phyloP scores from a whole-genome alignment of 1,139 yeast genomes.

The Magnusiomyces fungicola region DNA sequence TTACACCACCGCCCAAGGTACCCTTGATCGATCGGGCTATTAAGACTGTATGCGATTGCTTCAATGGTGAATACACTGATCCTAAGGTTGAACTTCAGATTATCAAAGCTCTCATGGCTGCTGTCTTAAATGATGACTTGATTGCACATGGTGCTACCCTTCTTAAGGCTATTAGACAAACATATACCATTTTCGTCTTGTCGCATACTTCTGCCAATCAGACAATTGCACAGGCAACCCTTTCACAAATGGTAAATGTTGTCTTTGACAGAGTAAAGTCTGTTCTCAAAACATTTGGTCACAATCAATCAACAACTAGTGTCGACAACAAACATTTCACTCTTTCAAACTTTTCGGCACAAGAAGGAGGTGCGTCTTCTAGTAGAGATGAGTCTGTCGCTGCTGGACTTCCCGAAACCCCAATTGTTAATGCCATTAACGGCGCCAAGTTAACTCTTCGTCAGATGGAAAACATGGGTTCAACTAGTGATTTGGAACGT shows the following conservation, averaged over 20 bases:
- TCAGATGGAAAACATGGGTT: conserved; percentile 21
- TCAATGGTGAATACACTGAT: conserved; percentile 89
- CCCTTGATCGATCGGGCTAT: conserved; percentile 77
- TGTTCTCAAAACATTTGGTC: conserved; percentile 9
- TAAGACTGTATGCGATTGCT: conserved; percentile 75
- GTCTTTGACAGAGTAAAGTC: conserved; percentile 67
- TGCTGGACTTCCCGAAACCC: conserved; percentile 3
- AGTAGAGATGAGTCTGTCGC: background rate
- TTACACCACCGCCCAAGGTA: conserved; percentile 48
- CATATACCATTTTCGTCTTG: conserved; percentile 83
- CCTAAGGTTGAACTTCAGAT: conserved; percentile 85
- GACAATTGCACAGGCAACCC: conserved; percentile 89
- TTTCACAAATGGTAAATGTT: conserved; percentile 83
- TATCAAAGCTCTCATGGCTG: conserved; percentile 83
- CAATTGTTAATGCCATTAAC: conserved; percentile 6
- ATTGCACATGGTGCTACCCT: conserved; percentile 89
- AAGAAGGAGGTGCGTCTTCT: background rate
- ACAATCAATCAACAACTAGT: conserved; percentile 4
- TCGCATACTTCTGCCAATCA: conserved; percentile 79
- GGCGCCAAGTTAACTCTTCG: conserved; percentile 20
- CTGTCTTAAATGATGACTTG: conserved; percentile 68
- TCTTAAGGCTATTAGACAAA: conserved; percentile 84
- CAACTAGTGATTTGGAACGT: conserved; percentile 18
- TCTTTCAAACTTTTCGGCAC: background rate
- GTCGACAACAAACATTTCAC: conserved; percentile 4